phyloP scores from a whole-genome alignment of 495 filamentous ascomycete species.

The Gamarada debralockiae region DNA sequence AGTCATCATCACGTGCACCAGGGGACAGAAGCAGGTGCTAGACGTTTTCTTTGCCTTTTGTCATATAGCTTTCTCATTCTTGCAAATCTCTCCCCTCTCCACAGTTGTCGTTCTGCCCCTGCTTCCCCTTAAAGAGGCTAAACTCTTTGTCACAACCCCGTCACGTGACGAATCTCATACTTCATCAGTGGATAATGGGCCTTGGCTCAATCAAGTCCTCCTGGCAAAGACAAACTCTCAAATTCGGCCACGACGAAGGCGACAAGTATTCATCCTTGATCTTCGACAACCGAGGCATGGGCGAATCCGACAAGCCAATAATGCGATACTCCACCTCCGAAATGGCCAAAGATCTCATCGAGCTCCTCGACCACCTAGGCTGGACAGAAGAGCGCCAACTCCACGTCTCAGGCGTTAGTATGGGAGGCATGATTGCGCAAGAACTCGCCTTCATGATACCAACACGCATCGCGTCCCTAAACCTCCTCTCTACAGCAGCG shows the following conservation, averaged over 20 bases:
- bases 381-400: slow-evolving; percentile 60
- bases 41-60: no score
- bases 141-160: background rate
- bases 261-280: slow-evolving; percentile 66
- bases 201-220: slow-evolving; percentile 53
- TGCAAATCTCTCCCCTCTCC: no score
- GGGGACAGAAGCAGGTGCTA: background rate
- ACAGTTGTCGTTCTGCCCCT: background rate
- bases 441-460: slow-evolving; percentile 63
- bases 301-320: slow-evolving; percentile 69
- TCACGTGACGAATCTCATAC: slow-evolving; percentile 21
- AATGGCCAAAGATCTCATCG: slow-evolving; percentile 71
- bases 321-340: slow-evolving; percentile 67
- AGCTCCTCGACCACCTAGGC: slow-evolving; percentile 62
- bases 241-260: slow-evolving; percentile 69
- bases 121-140: background rate
- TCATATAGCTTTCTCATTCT: no score
- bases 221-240: slow-evolving; percentile 74
- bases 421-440: slow-evolving; percentile 89
- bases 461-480: slow-evolving; percentile 57
- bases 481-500: slow-evolving; percentile 69
- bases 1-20: background rate
- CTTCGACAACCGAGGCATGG: slow-evolving; percentile 76
- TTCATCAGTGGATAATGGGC: slow-evolving; percentile 58
- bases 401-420: slow-evolving; percentile 69